Percentiles rank a stretch among this genome's conserved stretches.
Conservation (phyloP, 345 rosid species). For the Lepidium africanum region DNA sequence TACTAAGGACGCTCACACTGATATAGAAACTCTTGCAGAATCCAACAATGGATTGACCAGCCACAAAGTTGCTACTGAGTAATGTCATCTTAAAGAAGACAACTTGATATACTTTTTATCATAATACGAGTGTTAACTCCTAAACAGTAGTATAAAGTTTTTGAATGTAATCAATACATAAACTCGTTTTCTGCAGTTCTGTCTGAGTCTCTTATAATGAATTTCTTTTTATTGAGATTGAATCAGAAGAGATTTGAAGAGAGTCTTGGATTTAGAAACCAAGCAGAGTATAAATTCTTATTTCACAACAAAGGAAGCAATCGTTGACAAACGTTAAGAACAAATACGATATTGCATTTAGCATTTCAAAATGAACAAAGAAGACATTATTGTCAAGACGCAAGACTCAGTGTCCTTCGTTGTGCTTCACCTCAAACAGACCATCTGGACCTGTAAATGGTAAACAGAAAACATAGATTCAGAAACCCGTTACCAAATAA, state of each 20-base stretch:
- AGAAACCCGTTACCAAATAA: background rate
- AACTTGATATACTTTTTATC: background rate
- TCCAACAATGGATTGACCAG: conserved; percentile 27
- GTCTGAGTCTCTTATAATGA: background rate
- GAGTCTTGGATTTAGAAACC: background rate
- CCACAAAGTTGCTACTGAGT: conserved; percentile 40
- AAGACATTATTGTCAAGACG: background rate
- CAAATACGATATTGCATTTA: background rate
- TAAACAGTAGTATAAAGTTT: background rate
- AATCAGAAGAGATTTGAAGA: background rate
- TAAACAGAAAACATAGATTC: background rate
- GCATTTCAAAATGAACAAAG: background rate
- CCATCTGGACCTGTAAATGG: conserved; percentile 80
- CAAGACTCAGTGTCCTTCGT: conserved; percentile 30
- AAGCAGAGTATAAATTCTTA: conserved; percentile 12
- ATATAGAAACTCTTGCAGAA: conserved; percentile 45
- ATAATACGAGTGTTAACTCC: background rate
- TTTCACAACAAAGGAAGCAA: background rate
- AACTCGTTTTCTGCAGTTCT: background rate
- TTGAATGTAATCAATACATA: background rate
- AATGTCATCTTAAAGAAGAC: background rate
- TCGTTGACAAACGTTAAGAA: background rate
- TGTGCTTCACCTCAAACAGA: conserved; percentile 63
- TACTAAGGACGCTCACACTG: conserved; percentile 43
- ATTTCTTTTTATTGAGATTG: background rate